phyloP scores from a whole-genome alignment of 1,139 yeast genomes.

The Zygosaccharomyces sapae region DNA sequence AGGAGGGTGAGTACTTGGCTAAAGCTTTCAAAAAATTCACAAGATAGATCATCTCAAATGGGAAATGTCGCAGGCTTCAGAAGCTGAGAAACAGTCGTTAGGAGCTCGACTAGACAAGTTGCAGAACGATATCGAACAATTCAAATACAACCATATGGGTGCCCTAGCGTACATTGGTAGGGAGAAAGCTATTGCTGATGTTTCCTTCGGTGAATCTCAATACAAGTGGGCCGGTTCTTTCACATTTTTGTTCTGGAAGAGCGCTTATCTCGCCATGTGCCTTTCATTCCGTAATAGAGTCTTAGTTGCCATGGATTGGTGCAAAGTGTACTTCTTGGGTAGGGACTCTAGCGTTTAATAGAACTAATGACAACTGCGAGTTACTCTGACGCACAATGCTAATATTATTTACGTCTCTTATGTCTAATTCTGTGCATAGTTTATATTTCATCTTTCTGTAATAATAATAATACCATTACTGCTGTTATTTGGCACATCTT shows the following conservation, averaged over 20 bases:
- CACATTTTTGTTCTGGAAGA: slow-evolving; percentile 91
- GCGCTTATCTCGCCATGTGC: slow-evolving; percentile 90
- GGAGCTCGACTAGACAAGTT: slow-evolving; percentile 39
- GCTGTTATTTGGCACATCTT: neutral
- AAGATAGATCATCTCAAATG: slow-evolving; percentile 60
- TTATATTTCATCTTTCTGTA: neutral
- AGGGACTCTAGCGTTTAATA: slow-evolving; percentile 59
- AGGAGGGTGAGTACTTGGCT: slow-evolving; percentile 84
- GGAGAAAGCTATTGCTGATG: slow-evolving; percentile 90
- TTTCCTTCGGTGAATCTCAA: slow-evolving; percentile 81
- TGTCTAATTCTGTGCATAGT: neutral
- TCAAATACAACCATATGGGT: slow-evolving; percentile 66
- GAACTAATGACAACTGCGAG: neutral
- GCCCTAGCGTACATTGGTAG: slow-evolving; percentile 80
- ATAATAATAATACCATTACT: neutral
- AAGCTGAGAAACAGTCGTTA: slow-evolving; percentile 34
- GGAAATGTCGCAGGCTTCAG: slow-evolving; percentile 39
- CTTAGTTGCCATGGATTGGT: slow-evolving; percentile 82
- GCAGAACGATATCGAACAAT: slow-evolving; percentile 43
- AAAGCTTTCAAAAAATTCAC: slow-evolving; percentile 62
- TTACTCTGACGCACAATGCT: neutral
- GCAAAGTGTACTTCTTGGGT: slow-evolving; percentile 80
- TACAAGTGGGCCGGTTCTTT: slow-evolving; percentile 78
- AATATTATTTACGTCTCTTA: slow-evolving; percentile 1
- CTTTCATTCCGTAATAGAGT: slow-evolving; percentile 83